These are phyloP conservation scores for Posidonia australis DNA, from an alignment of 106 monocot genomes.

Conservation along the genomic window DNA sequence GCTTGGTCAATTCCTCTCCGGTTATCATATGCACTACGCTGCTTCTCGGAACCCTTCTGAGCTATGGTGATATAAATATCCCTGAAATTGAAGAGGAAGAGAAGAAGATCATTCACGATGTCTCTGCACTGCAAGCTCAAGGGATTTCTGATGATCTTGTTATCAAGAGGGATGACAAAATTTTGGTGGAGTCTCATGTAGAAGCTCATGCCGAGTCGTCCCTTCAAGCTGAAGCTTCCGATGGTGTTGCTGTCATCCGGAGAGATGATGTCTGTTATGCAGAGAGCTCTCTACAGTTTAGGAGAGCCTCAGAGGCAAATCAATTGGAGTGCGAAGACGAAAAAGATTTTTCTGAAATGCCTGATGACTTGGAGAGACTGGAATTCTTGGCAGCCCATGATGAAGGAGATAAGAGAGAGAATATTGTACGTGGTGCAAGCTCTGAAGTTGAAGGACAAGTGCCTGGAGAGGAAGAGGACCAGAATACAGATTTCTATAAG, in stretches of 20 bases:
- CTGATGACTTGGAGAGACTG: conserved; percentile 2
- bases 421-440: conserved; percentile 1
- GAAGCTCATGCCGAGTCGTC: conserved; percentile 15
- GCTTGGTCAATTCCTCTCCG: conserved; percentile 45
- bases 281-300: not conserved
- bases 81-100: conserved; percentile 38
- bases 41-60: conserved; percentile 58
- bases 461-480: not conserved
- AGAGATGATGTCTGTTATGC: not conserved
- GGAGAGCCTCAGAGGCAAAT: too few species aligned
- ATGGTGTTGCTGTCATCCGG: not conserved
- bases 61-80: conserved; percentile 48
- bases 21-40: conserved; percentile 52
- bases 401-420: conserved; percentile 14
- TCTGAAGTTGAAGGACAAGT: conserved; percentile 6
- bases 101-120: conserved; percentile 12
- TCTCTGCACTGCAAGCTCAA: conserved; percentile 25
- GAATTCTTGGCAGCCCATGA: not conserved
- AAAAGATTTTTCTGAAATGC: conserved; percentile 5
- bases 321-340: conserved; percentile 3
- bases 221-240: conserved; percentile 13
- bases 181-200: conserved; percentile 5
- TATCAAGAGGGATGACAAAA: conserved; percentile 1
- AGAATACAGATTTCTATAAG: not conserved
- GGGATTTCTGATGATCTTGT: conserved; percentile 6